These are phyloP conservation scores for Pneumocystis sp. DNA, from an alignment of 1,139 yeast genomes.

Conservation along the genomic window DNA sequence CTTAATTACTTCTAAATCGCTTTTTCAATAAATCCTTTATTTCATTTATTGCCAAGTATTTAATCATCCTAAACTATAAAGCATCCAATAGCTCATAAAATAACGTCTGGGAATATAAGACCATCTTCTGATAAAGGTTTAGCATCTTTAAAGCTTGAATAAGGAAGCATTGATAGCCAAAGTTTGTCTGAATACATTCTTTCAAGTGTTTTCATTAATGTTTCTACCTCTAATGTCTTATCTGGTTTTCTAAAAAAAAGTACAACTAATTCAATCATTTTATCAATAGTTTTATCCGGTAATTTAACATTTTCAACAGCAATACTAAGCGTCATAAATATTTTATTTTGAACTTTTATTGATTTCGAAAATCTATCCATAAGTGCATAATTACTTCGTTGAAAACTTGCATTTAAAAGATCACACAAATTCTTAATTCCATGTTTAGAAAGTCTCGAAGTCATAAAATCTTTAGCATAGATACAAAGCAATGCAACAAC, in stretches of 20 bases:
- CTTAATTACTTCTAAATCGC: neutral
- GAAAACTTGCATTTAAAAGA: neutral
- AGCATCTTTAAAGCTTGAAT: neutral
- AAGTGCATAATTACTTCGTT: neutral
- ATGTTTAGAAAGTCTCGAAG: conserved; percentile 11
- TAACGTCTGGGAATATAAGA: neutral
- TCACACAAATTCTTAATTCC: neutral
- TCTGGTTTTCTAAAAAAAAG: neutral
- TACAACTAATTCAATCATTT: neutral
- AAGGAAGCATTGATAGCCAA: neutral
- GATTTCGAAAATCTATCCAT: neutral
- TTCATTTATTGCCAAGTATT: neutral
- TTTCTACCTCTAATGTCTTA: neutral
- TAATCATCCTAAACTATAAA: neutral
- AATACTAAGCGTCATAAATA: neutral
- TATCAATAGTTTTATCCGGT: neutral
- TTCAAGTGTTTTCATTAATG: neutral
- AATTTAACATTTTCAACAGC: neutral
- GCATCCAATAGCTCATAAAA: neutral
- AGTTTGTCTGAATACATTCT: neutral
- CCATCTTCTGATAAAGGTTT: neutral
- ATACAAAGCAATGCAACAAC: conserved; percentile 28
- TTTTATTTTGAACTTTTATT: neutral
- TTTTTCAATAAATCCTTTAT: neutral
- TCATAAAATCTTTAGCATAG: conserved; percentile 37